phyloP scores from a whole-genome alignment of 805 yeast species.

The Ogataea philodendri region DNA sequence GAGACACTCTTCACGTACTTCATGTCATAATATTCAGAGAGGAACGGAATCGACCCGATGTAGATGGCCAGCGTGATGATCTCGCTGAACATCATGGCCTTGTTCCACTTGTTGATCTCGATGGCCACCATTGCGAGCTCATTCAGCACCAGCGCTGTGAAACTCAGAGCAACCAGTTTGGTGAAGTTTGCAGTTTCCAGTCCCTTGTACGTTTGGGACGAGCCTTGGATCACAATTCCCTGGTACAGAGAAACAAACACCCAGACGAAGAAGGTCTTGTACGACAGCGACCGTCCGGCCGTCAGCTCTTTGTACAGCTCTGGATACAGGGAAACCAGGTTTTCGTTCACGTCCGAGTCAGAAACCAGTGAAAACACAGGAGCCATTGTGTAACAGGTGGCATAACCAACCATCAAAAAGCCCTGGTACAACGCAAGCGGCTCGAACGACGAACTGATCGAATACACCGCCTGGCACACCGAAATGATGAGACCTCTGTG shows the following conservation, averaged over 20 bases:
- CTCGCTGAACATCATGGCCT: slow-evolving; percentile 69
- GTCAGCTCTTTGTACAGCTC: slow-evolving; percentile 92
- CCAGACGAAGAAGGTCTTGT: slow-evolving; percentile 89
- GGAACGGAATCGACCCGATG: slow-evolving; percentile 75
- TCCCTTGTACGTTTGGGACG: slow-evolving; percentile 76
- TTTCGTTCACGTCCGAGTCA: slow-evolving; percentile 89
- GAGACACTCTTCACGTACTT: slow-evolving; percentile 52
- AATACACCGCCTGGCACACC: slow-evolving; percentile 91
- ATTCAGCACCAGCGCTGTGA: slow-evolving; percentile 73
- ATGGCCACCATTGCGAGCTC: slow-evolving; percentile 92
- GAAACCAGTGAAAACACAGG: slow-evolving; percentile 93
- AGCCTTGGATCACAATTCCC: slow-evolving; percentile 79
- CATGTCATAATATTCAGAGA: slow-evolving; percentile 83
- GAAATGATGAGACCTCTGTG: slow-evolving; percentile 94
- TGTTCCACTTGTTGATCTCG: slow-evolving; percentile 90
- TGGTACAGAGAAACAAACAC: slow-evolving; percentile 85
- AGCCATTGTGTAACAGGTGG: slow-evolving; percentile 96
- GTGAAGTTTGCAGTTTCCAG: slow-evolving; percentile 52
- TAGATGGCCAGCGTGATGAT: slow-evolving; percentile 65
- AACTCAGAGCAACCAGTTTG: slow-evolving; percentile 82
- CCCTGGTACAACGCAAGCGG: slow-evolving; percentile 96
- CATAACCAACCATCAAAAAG: slow-evolving; percentile 97
- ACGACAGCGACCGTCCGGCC: slow-evolving; percentile 81
- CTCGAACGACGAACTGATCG: slow-evolving; percentile 81
- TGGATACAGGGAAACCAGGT: slow-evolving; percentile 85